Conservation (phyloP, 2,329 filamentous ascomycete species). For the Rhinocladiella mackenziei region DNA sequence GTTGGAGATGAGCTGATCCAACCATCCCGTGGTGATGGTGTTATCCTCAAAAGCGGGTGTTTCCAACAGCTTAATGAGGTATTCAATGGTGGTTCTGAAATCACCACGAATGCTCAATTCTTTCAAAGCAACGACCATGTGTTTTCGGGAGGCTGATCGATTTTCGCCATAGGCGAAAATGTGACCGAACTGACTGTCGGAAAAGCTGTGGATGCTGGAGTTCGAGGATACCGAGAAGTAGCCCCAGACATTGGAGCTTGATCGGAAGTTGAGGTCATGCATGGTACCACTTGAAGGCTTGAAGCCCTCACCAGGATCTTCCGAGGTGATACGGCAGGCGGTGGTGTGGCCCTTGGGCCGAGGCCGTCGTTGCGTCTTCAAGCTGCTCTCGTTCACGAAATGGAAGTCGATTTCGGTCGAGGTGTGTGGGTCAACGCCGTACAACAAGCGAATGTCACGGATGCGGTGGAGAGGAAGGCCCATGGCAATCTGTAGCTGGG, state of each 20-base stretch:
- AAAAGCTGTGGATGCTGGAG: slow-evolving; percentile 98
- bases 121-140: slow-evolving; percentile 98
- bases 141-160: slow-evolving; percentile 89
- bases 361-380: slow-evolving; percentile 80
- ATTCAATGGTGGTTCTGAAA: slow-evolving; percentile 97
- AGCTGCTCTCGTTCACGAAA: slow-evolving; percentile 81
- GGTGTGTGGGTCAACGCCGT: slow-evolving; percentile 88
- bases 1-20: slow-evolving; percentile 97
- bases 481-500: slow-evolving; percentile 98
- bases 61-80: slow-evolving; percentile 96
- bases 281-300: slow-evolving; percentile 99
- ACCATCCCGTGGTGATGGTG: slow-evolving; percentile 97
- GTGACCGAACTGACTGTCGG: slow-evolving; percentile 97
- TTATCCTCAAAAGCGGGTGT: slow-evolving; percentile 98
- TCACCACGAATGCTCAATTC: slow-evolving; percentile 99
- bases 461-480: slow-evolving; percentile 93
- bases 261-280: slow-evolving; percentile 98
- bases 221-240: slow-evolving; percentile 98
- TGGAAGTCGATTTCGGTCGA: slow-evolving; percentile 90
- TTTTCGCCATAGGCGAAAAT: slow-evolving; percentile 99
- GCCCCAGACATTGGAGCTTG: slow-evolving; percentile 98
- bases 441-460: slow-evolving; percentile 90
- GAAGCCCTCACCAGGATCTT: slow-evolving; percentile 98
- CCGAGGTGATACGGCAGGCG: slow-evolving; percentile 97
- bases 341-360: slow-evolving; percentile 95